A percentile compares a stretch with the other conserved stretches of the same genome.
phyloP scores from a whole-genome alignment of 371 early-diverging fungal species.

The Umbelopsis sp. region DNA sequence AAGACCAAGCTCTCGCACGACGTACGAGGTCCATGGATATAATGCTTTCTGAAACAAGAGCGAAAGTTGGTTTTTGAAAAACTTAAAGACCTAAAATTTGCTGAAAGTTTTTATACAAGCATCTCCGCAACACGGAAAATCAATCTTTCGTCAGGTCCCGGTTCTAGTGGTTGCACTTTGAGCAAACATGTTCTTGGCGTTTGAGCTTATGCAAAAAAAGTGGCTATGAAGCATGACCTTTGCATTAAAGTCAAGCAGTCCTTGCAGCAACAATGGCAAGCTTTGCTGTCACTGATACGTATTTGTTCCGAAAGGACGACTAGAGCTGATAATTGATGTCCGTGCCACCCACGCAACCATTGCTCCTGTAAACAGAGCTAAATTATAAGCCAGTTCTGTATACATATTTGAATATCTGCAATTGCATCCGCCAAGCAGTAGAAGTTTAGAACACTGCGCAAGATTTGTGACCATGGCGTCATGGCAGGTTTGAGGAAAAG shows the following conservation, averaged over 20 bases:
- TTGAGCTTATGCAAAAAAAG: neutral
- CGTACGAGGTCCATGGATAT: conserved; percentile 6
- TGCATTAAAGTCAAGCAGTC: too few relatives aligned
- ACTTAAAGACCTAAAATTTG: neutral
- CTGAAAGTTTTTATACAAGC: conserved; percentile 1
- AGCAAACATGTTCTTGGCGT: neutral
- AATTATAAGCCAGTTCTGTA: too few relatives aligned
- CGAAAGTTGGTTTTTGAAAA: neutral
- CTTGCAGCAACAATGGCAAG: too few relatives aligned
- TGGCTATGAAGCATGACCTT: too few relatives aligned
- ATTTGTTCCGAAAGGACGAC: too few relatives aligned
- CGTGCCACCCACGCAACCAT: too few relatives aligned
- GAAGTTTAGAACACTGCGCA: neutral
- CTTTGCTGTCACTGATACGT: too few relatives aligned
- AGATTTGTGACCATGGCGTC: neutral
- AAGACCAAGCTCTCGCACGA: conserved; percentile 16
- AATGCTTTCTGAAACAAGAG: neutral
- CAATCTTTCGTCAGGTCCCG: neutral
- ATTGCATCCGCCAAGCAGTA: neutral
- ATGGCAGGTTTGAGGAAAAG: neutral
- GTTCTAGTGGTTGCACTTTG: neutral
- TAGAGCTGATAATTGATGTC: too few relatives aligned
- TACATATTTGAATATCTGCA: too few relatives aligned
- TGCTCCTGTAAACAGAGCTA: too few relatives aligned
- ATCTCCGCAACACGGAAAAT: conserved; percentile 7